Base-by-base conservation (phyloP, 257 asterid species). In the Rauvolfia tetraphylla region DNA sequence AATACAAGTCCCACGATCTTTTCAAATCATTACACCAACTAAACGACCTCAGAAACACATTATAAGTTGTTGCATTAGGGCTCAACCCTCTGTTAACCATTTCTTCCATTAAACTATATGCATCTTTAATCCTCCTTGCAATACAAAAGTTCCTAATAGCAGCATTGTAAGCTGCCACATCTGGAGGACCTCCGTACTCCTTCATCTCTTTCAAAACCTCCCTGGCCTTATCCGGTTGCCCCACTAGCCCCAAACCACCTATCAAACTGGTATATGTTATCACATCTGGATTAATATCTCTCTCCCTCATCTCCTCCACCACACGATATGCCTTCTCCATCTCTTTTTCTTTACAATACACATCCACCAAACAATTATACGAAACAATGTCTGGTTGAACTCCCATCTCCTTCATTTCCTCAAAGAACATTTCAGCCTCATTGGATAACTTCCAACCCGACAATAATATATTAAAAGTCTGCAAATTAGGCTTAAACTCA, bases 211-310 rank as follows among this genome's bases (percentile, higher is more conserved):
- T 88, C 90, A 95, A 89, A 44, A 92, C 68, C 14, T 85, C 89
- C 83, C 91, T 87, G 7, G 98, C 97, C 88, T 92, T 92, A 83
- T 95, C 98, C 0, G 98, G 98, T 80, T 90, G 97, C 61, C 98
- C 98, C 57, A 68, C 82, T 79, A 92, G 89, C 41, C 98, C 98
- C 74, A 90, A 85, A 53, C 98, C 98, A 74, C 98, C 98, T 51
- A 95, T 91, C 88, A 91, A 81, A 81, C 89, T 87, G 5, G 98
- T 92, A 74, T 91, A 89, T 3, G 98, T 90, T 71, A 89, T 89
- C 86, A 89, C 98, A 81, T 92, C 98, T 33, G 89, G 86, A 76
- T 81, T 88, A 46, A 92, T 85, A 75, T 91, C 96, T 78, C 80
- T 84, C 71, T 88, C 93, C 53, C 86, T 84, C 98, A 95, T 92